Percentiles rank a stretch among this genome's conserved stretches.
These are phyloP conservation scores for Capsella bursapastoris DNA, from an alignment of 345 rosid genomes.

Conservation along the genomic window DNA sequence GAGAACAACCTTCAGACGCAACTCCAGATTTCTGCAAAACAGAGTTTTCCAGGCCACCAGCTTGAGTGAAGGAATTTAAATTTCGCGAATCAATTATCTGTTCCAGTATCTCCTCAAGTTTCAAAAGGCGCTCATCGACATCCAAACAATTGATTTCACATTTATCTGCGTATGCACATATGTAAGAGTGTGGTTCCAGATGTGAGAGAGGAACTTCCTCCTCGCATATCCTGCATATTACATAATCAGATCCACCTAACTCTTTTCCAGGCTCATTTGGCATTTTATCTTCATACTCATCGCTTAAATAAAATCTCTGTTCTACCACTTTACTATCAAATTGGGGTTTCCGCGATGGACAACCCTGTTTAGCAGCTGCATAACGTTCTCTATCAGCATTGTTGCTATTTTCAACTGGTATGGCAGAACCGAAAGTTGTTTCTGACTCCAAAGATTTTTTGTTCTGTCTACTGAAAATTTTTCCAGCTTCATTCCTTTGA, in stretches of 20 bases:
- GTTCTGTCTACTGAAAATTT: slow-evolving; percentile 36
- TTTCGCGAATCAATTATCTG: slow-evolving; percentile 68
- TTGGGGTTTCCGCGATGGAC: slow-evolving; percentile 43
- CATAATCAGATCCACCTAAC: slow-evolving; percentile 53
- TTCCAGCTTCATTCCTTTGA: slow-evolving; percentile 44
- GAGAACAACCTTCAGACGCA: slow-evolving; percentile 66
- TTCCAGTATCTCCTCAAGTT: slow-evolving; percentile 77
- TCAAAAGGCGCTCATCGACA: slow-evolving; percentile 71
- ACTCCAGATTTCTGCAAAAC: slow-evolving; percentile 53
- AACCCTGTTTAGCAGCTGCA: slow-evolving; percentile 41
- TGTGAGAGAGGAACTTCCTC: slow-evolving; percentile 68
- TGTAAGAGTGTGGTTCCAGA: slow-evolving; percentile 81
- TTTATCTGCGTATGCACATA: slow-evolving; percentile 90
- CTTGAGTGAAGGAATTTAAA: slow-evolving; percentile 52
- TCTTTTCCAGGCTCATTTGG: slow-evolving; percentile 37
- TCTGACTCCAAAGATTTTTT: slow-evolving; percentile 48
- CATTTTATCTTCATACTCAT: slow-evolving; percentile 41
- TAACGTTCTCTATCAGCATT: slow-evolving; percentile 44
- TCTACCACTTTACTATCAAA: slow-evolving; percentile 42
- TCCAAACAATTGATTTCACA: slow-evolving; percentile 73
- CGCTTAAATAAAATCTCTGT: slow-evolving; percentile 42
- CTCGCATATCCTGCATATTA: slow-evolving; percentile 83
- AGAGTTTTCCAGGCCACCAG: slow-evolving; percentile 62
- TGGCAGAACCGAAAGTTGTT: slow-evolving; percentile 31
- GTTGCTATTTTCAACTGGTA: slow-evolving; percentile 43